Evolutionary conservation across 495 filamentous ascomycete species (phyloP).

Genomic region (Platismatia glauca): DNA sequence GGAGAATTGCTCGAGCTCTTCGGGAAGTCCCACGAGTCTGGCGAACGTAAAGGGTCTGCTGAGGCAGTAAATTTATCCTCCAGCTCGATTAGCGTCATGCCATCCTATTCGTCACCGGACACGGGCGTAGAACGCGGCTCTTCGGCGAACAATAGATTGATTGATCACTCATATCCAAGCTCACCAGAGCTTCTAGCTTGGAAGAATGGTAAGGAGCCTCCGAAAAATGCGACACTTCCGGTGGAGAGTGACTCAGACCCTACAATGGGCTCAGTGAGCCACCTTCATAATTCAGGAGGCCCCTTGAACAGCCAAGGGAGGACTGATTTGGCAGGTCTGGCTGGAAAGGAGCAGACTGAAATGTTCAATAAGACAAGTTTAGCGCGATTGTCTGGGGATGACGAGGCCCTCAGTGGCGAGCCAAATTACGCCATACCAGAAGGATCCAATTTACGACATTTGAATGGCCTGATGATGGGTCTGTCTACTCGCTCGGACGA

Average conservation of each 20-base stretch:
- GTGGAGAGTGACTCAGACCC: background rate
- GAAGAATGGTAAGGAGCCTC: background rate
- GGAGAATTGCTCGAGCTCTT: constrained; percentile 35
- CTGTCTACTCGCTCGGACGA: background rate
- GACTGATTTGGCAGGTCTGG: background rate
- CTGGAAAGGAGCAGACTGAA: background rate
- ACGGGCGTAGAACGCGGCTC: background rate
- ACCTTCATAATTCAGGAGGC: background rate
- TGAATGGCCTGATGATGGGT: background rate
- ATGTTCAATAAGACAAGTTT: background rate
- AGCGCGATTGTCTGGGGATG: background rate
- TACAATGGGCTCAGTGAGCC: background rate
- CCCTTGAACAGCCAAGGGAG: background rate
- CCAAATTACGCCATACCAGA: background rate
- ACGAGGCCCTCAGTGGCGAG: background rate
- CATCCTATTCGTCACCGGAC: background rate
- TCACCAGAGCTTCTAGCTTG: background rate
- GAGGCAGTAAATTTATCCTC: background rate
- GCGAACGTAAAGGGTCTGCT: background rate
- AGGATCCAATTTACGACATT: constrained; percentile 2
- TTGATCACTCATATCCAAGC: background rate
- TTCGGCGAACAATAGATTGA: background rate
- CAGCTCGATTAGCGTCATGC: background rate
- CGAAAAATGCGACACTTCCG: background rate
- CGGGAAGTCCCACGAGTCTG: background rate